Percentiles rank a stretch among this genome's conserved stretches.
These are phyloP conservation scores for Przewalskia tangutica DNA, from an alignment of 257 asterid species.

Conservation along the genomic window DNA sequence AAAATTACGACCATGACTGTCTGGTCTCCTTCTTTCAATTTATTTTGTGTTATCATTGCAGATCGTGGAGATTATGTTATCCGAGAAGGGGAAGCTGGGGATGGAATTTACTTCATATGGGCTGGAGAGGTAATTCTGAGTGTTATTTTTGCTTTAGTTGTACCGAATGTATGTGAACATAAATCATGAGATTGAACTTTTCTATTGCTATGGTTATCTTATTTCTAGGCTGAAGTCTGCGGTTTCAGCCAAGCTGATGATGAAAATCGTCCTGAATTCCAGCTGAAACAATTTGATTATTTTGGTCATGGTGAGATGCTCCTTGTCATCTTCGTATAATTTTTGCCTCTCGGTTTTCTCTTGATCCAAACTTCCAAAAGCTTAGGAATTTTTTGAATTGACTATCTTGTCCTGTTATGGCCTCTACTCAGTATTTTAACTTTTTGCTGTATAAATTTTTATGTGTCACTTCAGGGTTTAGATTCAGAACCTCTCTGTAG, in stretches of 20 bases:
- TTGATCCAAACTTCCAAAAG: neutral
- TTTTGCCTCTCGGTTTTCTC: neutral
- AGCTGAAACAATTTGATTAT: conserved; percentile 55
- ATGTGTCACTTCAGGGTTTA: neutral
- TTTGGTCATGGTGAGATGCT: conserved; percentile 80
- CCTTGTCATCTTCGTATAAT: neutral
- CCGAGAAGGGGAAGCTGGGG: conserved; percentile 72
- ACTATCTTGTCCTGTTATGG: neutral
- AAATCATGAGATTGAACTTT: neutral
- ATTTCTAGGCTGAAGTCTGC: conserved; percentile 75
- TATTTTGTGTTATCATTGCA: conserved; percentile 4
- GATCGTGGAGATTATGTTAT: conserved; percentile 69
- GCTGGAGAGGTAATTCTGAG: conserved; percentile 63
- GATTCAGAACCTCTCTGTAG: neutral
- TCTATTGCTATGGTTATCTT: neutral
- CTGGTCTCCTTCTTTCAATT: neutral
- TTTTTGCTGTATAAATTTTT: neutral
- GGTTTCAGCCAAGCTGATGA: conserved; percentile 57
- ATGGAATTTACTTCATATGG: conserved; percentile 81
- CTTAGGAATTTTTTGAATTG: neutral
- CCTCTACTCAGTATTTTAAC: neutral
- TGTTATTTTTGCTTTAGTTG: conserved; percentile 6
- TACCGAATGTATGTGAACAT: neutral
- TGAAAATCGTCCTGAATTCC: conserved; percentile 51
- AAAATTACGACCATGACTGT: neutral